phyloP scores from a whole-genome alignment of 2,329 filamentous ascomycete genomes.

The Curvularia eragrostidis region DNA sequence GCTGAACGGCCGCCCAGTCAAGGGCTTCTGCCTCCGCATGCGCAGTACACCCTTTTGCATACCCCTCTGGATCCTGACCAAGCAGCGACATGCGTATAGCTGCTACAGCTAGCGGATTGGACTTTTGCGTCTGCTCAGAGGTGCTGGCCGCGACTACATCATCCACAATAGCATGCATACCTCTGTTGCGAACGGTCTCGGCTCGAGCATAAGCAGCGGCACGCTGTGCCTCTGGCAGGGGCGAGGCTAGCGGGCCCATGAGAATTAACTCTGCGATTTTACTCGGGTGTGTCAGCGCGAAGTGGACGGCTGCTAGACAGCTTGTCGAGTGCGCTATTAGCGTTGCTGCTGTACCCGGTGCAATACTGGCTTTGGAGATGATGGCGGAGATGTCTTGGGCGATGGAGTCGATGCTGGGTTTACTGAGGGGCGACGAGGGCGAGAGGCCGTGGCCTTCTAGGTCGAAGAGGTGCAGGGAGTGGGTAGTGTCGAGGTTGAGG shows the following conservation, averaged over 20 bases:
- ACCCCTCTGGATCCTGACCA: constrained; percentile 60
- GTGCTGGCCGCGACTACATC: background rate
- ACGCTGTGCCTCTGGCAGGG: background rate
- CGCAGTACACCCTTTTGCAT: constrained; percentile 62
- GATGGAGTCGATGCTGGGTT: constrained; percentile 54
- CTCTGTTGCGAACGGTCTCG: background rate
- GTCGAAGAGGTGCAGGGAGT: constrained; percentile 57
- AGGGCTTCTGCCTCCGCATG: constrained; percentile 53
- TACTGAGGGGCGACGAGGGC: constrained; percentile 57
- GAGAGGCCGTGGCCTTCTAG: constrained; percentile 64
- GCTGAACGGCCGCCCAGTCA: constrained; percentile 30
- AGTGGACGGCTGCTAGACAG: background rate
- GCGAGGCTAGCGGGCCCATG: background rate
- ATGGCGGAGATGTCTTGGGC: background rate
- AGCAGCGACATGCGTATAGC: constrained; percentile 56
- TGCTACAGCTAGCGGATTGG: constrained; percentile 51
- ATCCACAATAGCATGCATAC: background rate
- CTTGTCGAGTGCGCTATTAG: background rate
- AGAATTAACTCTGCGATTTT: background rate
- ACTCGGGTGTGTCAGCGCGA: background rate
- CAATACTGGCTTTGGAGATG: background rate
- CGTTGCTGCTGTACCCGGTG: background rate
- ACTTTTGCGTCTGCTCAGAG: background rate
- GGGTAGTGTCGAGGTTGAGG: constrained; percentile 39
- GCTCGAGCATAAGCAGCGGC: background rate